A percentile compares a stretch with the other conserved stretches of the same genome.
Conservation (phyloP, 495 filamentous ascomycete genomes). For the Lepraria neglecta region DNA sequence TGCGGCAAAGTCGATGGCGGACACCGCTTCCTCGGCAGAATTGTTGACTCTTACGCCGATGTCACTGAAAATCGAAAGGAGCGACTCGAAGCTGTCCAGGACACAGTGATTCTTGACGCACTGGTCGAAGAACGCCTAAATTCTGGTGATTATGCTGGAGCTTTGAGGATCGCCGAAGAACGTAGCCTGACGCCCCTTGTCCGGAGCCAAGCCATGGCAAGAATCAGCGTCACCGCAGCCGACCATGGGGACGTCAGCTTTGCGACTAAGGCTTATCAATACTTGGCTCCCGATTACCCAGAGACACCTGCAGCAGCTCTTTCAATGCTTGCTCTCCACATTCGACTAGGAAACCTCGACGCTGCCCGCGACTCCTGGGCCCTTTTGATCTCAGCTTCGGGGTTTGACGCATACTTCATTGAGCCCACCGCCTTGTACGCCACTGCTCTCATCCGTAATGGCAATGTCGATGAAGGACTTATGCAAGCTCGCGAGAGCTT, state of each 20-base stretch:
- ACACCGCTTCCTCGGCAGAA: conserved; percentile 72
- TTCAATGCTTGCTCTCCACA: conserved; percentile 75
- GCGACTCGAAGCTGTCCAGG: conserved; percentile 53
- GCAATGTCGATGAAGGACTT: conserved; percentile 69
- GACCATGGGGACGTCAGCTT: conserved; percentile 67
- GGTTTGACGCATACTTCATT: conserved; percentile 59
- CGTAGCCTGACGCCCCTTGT: conserved; percentile 42
- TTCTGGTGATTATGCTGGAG: conserved; percentile 56
- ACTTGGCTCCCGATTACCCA: conserved; percentile 43
- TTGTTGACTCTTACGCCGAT: conserved; percentile 53
- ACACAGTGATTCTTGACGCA: conserved; percentile 62
- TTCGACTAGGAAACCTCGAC: conserved; percentile 71
- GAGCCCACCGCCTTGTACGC: conserved; percentile 84
- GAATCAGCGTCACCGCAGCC: conserved; percentile 63
- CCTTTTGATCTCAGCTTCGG: conserved; percentile 46
- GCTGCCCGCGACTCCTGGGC: conserved; percentile 72
- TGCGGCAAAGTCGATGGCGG: conserved; percentile 73
- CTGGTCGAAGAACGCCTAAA: conserved; percentile 67
- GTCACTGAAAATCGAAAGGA: conserved; percentile 48
- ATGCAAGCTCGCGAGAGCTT: conserved; percentile 76
- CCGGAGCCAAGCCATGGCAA: conserved; percentile 48
- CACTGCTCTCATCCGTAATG: conserved; percentile 72
- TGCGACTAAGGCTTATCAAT: conserved; percentile 61
- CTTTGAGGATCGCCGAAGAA: conserved; percentile 57
- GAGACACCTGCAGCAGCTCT: conserved; percentile 61